Conservation (phyloP, 2,329 filamentous ascomycete genomes). For the Huntiella decipiens region DNA sequence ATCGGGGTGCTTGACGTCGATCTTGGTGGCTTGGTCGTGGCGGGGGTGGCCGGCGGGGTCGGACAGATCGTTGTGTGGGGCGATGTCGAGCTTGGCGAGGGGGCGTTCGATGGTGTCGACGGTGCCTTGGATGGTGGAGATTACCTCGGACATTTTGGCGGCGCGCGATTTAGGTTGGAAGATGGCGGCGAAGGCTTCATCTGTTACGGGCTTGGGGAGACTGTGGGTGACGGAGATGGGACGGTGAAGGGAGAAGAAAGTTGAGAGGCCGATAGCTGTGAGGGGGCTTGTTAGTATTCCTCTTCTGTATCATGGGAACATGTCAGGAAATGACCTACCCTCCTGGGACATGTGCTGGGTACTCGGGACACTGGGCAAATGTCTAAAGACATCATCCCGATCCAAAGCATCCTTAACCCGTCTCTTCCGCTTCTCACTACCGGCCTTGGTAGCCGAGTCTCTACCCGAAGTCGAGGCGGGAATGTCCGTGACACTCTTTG, state of each 20-base stretch:
- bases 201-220: conserved; percentile 52
- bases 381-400: conserved; percentile 28
- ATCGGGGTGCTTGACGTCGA: conserved; percentile 36
- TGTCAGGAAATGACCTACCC: conserved; percentile 26
- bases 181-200: conserved; percentile 66
- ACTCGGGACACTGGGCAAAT: conserved; percentile 55
- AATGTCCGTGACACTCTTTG: conserved; percentile 23
- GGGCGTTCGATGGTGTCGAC: conserved; percentile 40
- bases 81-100: conserved; percentile 33
- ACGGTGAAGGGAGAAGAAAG: conserved; percentile 90
- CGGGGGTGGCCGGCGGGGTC: conserved; percentile 15
- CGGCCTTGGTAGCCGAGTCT: conserved; percentile 23
- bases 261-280: conserved; percentile 67
- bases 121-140: conserved; percentile 44
- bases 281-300: conserved; percentile 11
- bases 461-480: conserved; percentile 26
- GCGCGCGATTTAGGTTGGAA: conserved; percentile 42
- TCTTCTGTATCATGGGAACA: not conserved
- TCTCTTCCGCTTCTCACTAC: conserved; percentile 36
- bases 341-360: conserved; percentile 53
- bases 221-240: conserved; percentile 77
- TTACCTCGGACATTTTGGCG: conserved; percentile 39
- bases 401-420: conserved; percentile 34
- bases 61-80: conserved; percentile 11
- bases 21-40: conserved; percentile 28